Evolutionary conservation across 176 grass and related monocot genomes (phyloP).

Genomic region (Phyllostachys edulis): DNA sequence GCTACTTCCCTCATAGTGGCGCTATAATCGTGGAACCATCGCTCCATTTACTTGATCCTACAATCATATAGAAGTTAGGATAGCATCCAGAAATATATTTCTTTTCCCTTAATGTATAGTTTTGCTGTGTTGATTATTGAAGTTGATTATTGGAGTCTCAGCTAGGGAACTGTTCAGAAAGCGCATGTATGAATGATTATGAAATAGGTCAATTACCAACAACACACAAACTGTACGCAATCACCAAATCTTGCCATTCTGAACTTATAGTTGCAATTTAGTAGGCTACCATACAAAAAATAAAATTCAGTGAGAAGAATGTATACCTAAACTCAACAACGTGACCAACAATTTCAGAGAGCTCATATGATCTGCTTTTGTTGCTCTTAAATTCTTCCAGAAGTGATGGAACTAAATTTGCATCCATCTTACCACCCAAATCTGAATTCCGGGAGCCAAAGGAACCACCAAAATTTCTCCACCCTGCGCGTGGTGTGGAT

Average conservation of each 20-base stretch:
- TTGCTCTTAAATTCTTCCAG: conserved; percentile 93
- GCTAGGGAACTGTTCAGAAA: too few species aligned
- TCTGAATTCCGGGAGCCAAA: too few species aligned
- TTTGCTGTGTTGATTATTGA: not conserved
- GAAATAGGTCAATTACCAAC: not conserved
- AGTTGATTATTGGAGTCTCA: too few species aligned
- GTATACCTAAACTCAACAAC: conserved; percentile 81
- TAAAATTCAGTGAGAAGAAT: not conserved
- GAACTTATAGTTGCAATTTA: too few species aligned
- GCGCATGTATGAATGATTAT: too few species aligned
- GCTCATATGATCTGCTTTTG: conserved; percentile 76
- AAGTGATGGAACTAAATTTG: conserved; percentile 55
- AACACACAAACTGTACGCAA: not conserved
- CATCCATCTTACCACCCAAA: conserved; percentile 55
- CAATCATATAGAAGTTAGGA: not conserved
- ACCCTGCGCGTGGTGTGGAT: too few species aligned
- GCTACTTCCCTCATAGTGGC: conserved; percentile 31
- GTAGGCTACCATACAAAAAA: not conserved
- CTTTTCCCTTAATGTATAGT: not conserved
- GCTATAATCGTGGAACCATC: conserved; percentile 26
- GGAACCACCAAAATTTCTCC: conserved; percentile 52
- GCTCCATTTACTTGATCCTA: conserved; percentile 44
- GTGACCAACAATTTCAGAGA: conserved; percentile 75
- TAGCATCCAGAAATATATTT: not conserved
- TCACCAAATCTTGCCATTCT: not conserved